A percentile compares a stretch with the other conserved stretches of the same genome.
Conservation (phyloP, 768 basidiomycete species). For the Suillus placidus region DNA sequence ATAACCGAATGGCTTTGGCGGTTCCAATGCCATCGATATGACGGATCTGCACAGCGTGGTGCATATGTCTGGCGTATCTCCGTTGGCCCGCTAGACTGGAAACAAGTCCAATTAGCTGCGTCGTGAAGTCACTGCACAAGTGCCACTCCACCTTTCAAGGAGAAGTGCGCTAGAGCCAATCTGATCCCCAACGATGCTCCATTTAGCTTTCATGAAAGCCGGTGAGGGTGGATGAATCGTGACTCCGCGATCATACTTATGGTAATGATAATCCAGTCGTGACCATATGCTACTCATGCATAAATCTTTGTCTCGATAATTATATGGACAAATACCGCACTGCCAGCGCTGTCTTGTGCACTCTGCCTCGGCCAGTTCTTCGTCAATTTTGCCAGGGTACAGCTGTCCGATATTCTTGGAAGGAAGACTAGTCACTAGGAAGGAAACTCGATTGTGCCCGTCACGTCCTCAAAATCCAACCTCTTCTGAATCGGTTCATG, state of each 20-base stretch:
- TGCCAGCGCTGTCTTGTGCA: background rate
- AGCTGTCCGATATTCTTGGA: background rate
- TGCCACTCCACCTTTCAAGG: background rate
- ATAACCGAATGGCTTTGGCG: background rate
- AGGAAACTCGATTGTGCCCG: background rate
- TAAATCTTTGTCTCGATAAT: background rate
- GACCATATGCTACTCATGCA: background rate
- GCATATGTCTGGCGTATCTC: background rate
- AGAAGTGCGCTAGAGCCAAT: background rate
- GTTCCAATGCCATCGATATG: background rate
- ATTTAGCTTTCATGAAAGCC: background rate
- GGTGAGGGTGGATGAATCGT: background rate
- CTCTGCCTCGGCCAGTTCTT: background rate
- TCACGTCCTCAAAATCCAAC: background rate
- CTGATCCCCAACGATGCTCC: background rate
- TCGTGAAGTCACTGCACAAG: constrained; percentile 1
- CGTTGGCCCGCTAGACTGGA: background rate
- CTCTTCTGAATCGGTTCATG: background rate
- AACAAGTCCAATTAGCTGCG: background rate
- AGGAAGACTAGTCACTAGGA: background rate
- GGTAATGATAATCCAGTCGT: too few species aligned
- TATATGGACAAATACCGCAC: background rate
- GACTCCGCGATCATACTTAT: background rate
- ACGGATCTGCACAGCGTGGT: background rate
- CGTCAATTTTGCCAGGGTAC: background rate